A percentile compares a stretch with the other conserved stretches of the same genome.
Evolutionary conservation across 805 yeast genomes (phyloP).

Genomic region (Barnettozyma sp.): DNA sequence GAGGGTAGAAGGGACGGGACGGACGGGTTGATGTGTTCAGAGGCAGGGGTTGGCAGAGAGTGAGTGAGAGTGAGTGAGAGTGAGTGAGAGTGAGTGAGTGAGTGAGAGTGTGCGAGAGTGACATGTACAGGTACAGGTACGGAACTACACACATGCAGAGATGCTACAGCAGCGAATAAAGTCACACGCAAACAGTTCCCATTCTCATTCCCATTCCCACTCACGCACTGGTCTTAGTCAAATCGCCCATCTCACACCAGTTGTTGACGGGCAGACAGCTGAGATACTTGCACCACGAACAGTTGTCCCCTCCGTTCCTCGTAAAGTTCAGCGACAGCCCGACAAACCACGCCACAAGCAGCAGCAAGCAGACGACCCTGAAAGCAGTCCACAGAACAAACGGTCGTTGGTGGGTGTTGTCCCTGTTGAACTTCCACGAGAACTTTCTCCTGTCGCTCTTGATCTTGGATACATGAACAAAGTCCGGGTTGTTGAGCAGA

Average conservation of each 20-base stretch:
- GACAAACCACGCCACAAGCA: constrained; percentile 44
- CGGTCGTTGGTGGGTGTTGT: constrained; percentile 28
- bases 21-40: too few relatives aligned
- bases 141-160: too few relatives aligned
- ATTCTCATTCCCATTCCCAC: too few relatives aligned
- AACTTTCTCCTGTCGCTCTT: not conserved
- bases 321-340: constrained; percentile 43
- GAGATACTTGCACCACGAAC: constrained; percentile 69
- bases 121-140: too few relatives aligned
- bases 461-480: constrained; percentile 22
- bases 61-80: too few relatives aligned
- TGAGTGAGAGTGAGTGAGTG: too few relatives aligned
- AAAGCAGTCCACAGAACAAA: constrained; percentile 49
- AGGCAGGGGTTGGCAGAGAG: too few relatives aligned
- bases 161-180: too few relatives aligned
- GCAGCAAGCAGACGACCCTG: constrained; percentile 38
- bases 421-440: constrained; percentile 14
- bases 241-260: constrained; percentile 55
- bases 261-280: constrained; percentile 64
- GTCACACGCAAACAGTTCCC: too few relatives aligned
- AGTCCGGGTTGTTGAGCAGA: constrained; percentile 50
- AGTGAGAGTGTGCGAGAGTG: too few relatives aligned
- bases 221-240: too few relatives aligned
- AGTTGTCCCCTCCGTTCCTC: constrained; percentile 41
- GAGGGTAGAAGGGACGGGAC: too few relatives aligned